phyloP scores from a whole-genome alignment of 768 basidiomycete genomes.

The Mycena pura region DNA sequence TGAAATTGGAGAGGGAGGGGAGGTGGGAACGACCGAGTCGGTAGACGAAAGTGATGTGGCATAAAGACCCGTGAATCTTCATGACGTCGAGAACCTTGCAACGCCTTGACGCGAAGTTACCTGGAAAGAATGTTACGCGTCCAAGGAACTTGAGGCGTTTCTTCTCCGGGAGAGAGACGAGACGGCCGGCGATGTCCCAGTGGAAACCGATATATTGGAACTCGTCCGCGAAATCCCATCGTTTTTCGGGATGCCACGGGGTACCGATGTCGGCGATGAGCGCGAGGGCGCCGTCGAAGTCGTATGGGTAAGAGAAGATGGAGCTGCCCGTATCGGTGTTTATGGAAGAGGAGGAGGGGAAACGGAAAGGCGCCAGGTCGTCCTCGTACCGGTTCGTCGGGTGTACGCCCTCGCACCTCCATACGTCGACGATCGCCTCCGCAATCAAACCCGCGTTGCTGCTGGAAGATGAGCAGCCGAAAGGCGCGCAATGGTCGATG shows the following conservation, averaged over 20 bases:
- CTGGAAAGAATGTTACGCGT: slow-evolving; percentile 23
- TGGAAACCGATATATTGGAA: slow-evolving; percentile 36
- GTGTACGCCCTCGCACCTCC: not conserved
- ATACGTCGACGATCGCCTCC: slow-evolving; percentile 19
- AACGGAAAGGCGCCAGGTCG: slow-evolving; percentile 7
- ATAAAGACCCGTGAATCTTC: slow-evolving; percentile 37
- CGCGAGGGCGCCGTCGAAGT: not conserved
- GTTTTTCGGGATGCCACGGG: slow-evolving; percentile 15
- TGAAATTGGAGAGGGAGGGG: slow-evolving; percentile 32
- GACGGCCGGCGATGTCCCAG: slow-evolving; percentile 35
- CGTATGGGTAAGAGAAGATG: not conserved
- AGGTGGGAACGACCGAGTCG: slow-evolving; percentile 33
- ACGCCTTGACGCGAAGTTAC: not conserved
- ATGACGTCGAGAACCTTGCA: slow-evolving; percentile 19
- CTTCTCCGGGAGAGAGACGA: slow-evolving; percentile 32
- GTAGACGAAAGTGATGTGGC: slow-evolving; percentile 41
- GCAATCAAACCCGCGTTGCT: slow-evolving; percentile 28
- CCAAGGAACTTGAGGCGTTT: slow-evolving; percentile 34
- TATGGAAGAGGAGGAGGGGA: slow-evolving; percentile 30
- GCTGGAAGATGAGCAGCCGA: slow-evolving; percentile 20
- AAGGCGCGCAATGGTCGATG: slow-evolving; percentile 30
- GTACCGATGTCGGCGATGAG: not conserved
- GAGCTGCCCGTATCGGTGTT: slow-evolving; percentile 17
- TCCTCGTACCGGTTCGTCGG: slow-evolving; percentile 21
- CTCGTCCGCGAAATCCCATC: slow-evolving; percentile 16